A percentile compares a stretch with the other conserved stretches of the same genome.
Evolutionary conservation across 352 stramenopile genomes (phyloP).

Genomic region (Phytopythium litorale): DNA sequence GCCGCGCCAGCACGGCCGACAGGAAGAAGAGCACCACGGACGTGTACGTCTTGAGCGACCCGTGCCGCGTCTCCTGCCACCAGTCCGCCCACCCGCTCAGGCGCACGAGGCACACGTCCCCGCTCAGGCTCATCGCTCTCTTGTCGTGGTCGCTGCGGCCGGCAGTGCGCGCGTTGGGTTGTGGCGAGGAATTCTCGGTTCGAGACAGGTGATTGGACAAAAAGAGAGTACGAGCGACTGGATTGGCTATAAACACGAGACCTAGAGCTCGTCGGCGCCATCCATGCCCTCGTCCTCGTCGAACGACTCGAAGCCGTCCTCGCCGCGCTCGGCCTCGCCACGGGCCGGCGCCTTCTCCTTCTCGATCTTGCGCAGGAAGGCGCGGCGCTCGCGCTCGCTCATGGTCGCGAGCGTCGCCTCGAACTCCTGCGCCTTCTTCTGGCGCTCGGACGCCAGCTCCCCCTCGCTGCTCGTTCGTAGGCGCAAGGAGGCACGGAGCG

Average conservation of each 20-base stretch:
- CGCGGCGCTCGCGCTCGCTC: constrained; percentile 75
- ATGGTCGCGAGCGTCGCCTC: constrained; percentile 56
- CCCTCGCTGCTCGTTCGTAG: constrained; percentile 35
- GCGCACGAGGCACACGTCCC: constrained; percentile 46
- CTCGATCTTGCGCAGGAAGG: constrained; percentile 63
- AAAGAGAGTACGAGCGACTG: constrained; percentile 15
- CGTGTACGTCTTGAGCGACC: constrained; percentile 52
- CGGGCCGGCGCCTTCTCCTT: constrained; percentile 42
- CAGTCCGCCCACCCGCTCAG: constrained; percentile 48
- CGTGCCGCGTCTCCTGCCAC: constrained; percentile 50
- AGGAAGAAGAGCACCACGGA: constrained; percentile 79
- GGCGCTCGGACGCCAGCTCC: constrained; percentile 40
- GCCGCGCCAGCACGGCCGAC: constrained; percentile 60
- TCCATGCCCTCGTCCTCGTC: constrained; percentile 66
- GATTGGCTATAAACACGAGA: constrained; percentile 22
- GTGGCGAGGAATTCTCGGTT: background rate
- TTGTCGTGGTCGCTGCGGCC: background rate
- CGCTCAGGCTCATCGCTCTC: constrained; percentile 8
- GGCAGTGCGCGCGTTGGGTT: background rate
- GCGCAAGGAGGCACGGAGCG: background rate
- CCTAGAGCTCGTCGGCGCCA: constrained; percentile 19
- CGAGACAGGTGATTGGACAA: constrained; percentile 3
- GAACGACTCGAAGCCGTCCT: constrained; percentile 41
- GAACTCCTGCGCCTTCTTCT: constrained; percentile 45
- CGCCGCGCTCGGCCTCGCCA: constrained; percentile 20